phyloP scores from a whole-genome alignment of 306 rosid genomes.

The Styphnolobium japonicum region DNA sequence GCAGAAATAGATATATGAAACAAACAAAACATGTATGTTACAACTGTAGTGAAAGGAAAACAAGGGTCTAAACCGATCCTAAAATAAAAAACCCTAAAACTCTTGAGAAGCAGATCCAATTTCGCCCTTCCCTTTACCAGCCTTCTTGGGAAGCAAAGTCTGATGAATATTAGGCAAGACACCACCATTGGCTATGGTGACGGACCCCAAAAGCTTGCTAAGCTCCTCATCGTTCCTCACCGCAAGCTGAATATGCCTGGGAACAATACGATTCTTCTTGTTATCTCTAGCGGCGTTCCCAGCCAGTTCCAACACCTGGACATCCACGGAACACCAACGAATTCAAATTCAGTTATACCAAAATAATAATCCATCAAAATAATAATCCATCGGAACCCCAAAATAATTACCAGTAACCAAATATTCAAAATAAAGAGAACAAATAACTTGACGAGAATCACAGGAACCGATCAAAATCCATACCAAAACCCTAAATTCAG shows the following conservation, averaged over 20 bases:
- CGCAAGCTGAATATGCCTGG: constrained; percentile 83
- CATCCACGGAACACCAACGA: neutral
- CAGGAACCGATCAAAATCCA: neutral
- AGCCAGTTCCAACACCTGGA: constrained; percentile 77
- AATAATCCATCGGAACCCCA: neutral
- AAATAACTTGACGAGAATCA: neutral
- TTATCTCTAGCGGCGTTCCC: constrained; percentile 91
- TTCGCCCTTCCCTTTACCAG: constrained; percentile 73
- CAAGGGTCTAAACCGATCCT: neutral
- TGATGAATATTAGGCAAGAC: constrained; percentile 72
- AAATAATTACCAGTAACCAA: neutral
- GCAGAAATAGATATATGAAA: neutral
- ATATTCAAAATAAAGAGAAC: neutral
- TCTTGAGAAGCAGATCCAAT: constrained; percentile 90
- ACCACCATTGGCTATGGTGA: constrained; percentile 77
- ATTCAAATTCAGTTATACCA: neutral
- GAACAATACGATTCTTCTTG: constrained; percentile 86
- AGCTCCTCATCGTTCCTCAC: constrained; percentile 88
- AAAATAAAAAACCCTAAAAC: constrained; percentile 38
- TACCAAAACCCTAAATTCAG: neutral
- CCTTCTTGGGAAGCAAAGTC: constrained; percentile 71
- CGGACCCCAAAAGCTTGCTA: constrained; percentile 77
- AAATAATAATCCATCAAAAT: neutral
- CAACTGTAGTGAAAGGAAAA: neutral
- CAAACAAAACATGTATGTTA: constrained; percentile 29